Conservation (phyloP, 495 filamentous ascomycete species). For the Corynascus novoguineensis region DNA sequence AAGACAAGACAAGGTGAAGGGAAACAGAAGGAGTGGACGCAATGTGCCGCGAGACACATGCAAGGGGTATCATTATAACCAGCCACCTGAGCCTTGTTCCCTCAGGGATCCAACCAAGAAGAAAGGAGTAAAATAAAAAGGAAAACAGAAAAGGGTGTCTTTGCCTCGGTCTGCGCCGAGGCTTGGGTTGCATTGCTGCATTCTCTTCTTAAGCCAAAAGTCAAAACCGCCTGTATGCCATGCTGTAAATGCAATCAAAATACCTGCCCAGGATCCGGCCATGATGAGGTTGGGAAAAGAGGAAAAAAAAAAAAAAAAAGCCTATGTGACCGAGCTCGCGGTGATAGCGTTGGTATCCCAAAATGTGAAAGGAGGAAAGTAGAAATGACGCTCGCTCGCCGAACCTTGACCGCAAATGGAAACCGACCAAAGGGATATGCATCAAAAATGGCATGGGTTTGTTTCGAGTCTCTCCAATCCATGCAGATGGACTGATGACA, state of each 20-base stretch:
- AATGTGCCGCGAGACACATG: background rate
- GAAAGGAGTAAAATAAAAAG: constrained; percentile 14
- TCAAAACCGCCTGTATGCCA: constrained; percentile 39
- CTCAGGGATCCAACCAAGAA: constrained; percentile 18
- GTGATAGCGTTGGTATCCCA: constrained; percentile 33
- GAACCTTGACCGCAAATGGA: constrained; percentile 25
- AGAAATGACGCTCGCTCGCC: constrained; percentile 40
- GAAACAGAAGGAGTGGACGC: constrained; percentile 17
- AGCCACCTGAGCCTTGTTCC: constrained; percentile 11
- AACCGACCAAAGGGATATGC: constrained; percentile 22
- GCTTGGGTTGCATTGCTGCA: constrained; percentile 47
- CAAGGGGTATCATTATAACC: constrained; percentile 31
- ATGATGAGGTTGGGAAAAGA: constrained; percentile 34
- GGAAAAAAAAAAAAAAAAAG: constrained; percentile 32
- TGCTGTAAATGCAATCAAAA: constrained; percentile 48
- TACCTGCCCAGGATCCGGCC: constrained; percentile 44
- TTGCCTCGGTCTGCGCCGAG: constrained; percentile 41
- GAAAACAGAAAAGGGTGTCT: constrained; percentile 28
- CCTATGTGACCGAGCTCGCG: constrained; percentile 41
- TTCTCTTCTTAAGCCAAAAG: constrained; percentile 38
- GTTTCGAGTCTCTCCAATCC: constrained; percentile 36
- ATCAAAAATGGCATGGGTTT: constrained; percentile 20
- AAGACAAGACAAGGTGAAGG: constrained; percentile 36
- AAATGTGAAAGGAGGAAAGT: constrained; percentile 19
- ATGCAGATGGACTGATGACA: constrained; percentile 36